Conservation (phyloP, 768 basidiomycete genomes). For the Pleurotus sapidus region DNA sequence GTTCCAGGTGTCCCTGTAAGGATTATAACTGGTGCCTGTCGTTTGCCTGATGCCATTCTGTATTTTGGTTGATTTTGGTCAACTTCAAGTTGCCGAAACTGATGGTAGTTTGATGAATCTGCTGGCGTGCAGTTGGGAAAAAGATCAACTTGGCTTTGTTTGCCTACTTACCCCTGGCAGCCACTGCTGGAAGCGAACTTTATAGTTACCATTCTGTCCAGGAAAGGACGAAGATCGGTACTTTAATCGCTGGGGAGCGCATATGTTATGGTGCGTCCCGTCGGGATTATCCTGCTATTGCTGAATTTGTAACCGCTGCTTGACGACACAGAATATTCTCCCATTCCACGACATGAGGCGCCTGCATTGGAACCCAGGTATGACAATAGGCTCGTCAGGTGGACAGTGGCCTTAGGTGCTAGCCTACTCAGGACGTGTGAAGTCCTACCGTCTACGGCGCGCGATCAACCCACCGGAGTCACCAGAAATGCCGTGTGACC, state of each 20-base stretch:
- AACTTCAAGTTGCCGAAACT: conserved; percentile 1
- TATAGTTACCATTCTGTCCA: not conserved
- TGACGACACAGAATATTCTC: conserved; percentile 8
- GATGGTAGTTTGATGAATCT: not conserved
- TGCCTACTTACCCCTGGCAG: conserved; percentile 6
- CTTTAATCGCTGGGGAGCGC: not conserved
- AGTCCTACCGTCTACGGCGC: conserved; percentile 9
- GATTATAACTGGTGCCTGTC: conserved; percentile 60
- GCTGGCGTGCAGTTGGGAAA: not conserved
- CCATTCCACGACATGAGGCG: conserved; percentile 4
- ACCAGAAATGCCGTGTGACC: conserved; percentile 10
- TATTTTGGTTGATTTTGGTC: not conserved
- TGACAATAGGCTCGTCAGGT: conserved; percentile 5
- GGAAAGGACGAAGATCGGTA: not conserved
- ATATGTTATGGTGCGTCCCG: conserved; percentile 5
- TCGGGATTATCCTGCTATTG: not conserved
- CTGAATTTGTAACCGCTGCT: not conserved
- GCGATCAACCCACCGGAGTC: conserved; percentile 7
- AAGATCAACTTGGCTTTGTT: conserved; percentile 2
- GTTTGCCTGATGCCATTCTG: conserved; percentile 8
- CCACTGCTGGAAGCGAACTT: conserved; percentile 7
- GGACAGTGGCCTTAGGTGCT: not conserved
- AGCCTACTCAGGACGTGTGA: conserved; percentile 10
- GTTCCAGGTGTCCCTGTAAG: conserved; percentile 95
- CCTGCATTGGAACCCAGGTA: not conserved